These are phyloP conservation scores for Chlorella ohadii DNA, from an alignment of 139 green algal genomes.

Conservation along the genomic window DNA sequence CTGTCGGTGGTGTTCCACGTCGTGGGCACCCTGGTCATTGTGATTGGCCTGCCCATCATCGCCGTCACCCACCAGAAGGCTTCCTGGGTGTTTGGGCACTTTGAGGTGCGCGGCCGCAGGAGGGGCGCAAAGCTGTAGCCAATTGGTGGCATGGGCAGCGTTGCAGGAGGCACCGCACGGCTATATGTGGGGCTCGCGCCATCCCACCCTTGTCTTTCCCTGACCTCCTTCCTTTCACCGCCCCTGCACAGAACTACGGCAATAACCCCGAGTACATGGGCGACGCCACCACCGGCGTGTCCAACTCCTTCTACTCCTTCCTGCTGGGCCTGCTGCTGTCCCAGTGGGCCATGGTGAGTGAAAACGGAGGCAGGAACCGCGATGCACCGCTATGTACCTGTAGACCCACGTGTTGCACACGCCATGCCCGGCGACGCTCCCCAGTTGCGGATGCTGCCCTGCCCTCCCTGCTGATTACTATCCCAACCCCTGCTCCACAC, in stretches of 20 bases:
- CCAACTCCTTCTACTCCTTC: conserved; percentile 38
- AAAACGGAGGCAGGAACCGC: no score
- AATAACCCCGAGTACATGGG: neutral
- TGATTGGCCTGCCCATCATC: conserved; percentile 29
- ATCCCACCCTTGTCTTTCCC: no score
- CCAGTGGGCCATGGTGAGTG: conserved; percentile 54
- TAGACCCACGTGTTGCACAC: no score
- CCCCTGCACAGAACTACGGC: conserved; percentile 3
- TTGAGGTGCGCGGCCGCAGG: neutral
- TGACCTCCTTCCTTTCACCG: neutral
- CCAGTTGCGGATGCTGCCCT: no score
- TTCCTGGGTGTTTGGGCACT: conserved; percentile 53
- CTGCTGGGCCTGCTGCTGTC: conserved; percentile 55
- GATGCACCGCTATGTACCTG: no score
- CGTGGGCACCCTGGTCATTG: conserved; percentile 40
- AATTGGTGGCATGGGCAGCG: no score
- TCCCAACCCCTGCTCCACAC: no score
- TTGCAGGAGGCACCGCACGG: no score
- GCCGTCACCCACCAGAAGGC: conserved; percentile 33
- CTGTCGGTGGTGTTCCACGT: conserved; percentile 30
- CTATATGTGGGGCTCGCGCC: no score
- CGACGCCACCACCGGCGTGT: conserved; percentile 9
- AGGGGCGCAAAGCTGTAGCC: neutral
- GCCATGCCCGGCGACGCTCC: no score
- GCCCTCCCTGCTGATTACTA: no score